Evolutionary conservation across 768 basidiomycete species (phyloP).

Genomic region (Tricholoma saponaceum): DNA sequence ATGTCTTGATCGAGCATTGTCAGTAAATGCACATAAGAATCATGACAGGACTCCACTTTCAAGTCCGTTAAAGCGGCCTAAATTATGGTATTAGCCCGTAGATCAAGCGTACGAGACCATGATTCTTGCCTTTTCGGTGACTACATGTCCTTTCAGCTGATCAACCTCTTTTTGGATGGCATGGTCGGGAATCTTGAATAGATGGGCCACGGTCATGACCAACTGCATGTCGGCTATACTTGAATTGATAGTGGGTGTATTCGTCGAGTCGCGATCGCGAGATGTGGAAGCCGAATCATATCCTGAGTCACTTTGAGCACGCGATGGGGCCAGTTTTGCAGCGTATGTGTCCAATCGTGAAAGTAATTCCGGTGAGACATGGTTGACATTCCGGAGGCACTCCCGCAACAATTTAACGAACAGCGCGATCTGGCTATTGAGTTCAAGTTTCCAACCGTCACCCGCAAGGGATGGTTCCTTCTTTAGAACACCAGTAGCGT

Average conservation of each 20-base stretch:
- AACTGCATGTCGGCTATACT: slow-evolving; percentile 75
- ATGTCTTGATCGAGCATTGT: slow-evolving; percentile 49
- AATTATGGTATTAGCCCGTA: background rate
- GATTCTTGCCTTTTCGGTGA: slow-evolving; percentile 64
- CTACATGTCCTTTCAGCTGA: slow-evolving; percentile 50
- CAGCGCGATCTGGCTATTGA: slow-evolving; percentile 87
- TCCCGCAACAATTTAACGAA: slow-evolving; percentile 88
- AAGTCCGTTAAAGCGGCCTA: slow-evolving; percentile 84
- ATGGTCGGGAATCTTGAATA: slow-evolving; percentile 73
- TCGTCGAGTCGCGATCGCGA: slow-evolving; percentile 51
- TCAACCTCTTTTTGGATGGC: slow-evolving; percentile 75
- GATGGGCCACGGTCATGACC: slow-evolving; percentile 58
- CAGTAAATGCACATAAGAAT: slow-evolving; percentile 10
- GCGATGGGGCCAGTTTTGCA: slow-evolving; percentile 67
- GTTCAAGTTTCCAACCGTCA: slow-evolving; percentile 90
- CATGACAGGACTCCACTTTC: slow-evolving; percentile 49
- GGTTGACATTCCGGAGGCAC: slow-evolving; percentile 64
- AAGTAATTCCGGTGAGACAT: slow-evolving; percentile 81
- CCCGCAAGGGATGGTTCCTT: slow-evolving; percentile 82
- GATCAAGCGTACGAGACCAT: background rate
- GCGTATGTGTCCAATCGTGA: slow-evolving; percentile 82
- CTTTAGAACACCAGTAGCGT: slow-evolving; percentile 82
- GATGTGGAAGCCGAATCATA: slow-evolving; percentile 62
- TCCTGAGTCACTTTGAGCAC: slow-evolving; percentile 57
- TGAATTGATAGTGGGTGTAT: slow-evolving; percentile 31